Base-by-base conservation (phyloP, 257 asterid genomes). In the Jacaranda mimosifolia region DNA sequence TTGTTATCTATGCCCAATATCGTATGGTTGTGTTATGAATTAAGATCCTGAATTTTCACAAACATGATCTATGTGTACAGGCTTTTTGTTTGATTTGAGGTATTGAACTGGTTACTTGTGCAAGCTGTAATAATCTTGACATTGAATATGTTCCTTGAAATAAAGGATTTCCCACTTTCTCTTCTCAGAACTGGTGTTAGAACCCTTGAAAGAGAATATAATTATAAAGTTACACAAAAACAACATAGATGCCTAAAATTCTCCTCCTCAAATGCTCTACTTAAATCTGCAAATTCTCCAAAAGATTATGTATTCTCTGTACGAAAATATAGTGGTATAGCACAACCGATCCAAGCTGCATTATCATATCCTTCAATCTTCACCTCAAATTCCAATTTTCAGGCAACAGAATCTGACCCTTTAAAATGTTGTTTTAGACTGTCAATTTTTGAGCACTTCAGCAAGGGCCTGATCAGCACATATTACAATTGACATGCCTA, bases 161-260 rank as follows among this genome's bases (percentile, higher is more conserved):
- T 56, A 79, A 68, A 83, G 76, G 71, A 78, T 59, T 78, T 49
- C 35, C 48, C 32, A 43, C 63, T 59, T 19, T 58, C 52, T 67
- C 85, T 55, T 69, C 26, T 57, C 11, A 68, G 60, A 60, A 17
- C 32, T 19, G 43, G 72, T 45, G 42, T 62, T 49, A 70, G 62
- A 76, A 66, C 78, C 80, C 76, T 77, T 84, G 77, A 79, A 74
- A 76, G 39, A 53, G 83, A 80, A 76, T 80, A 56, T 74, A 45
- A 12, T 13, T 38, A 10, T 55, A 26, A 60, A 63, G 32, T 70
- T 57, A 6, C 45, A 79, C 18, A 63, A 10, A 45, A 39, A 35
- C 64, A 65, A 53, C 56, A 51, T 53, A 51, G 73, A 78, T 70
- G 77, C 68, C 77, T 15, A 52, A 12, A 63, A 43, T 39, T 57